These are phyloP conservation scores for Talaromyces trachyspermus DNA, from an alignment of 495 filamentous ascomycete species.

Conservation along the genomic window DNA sequence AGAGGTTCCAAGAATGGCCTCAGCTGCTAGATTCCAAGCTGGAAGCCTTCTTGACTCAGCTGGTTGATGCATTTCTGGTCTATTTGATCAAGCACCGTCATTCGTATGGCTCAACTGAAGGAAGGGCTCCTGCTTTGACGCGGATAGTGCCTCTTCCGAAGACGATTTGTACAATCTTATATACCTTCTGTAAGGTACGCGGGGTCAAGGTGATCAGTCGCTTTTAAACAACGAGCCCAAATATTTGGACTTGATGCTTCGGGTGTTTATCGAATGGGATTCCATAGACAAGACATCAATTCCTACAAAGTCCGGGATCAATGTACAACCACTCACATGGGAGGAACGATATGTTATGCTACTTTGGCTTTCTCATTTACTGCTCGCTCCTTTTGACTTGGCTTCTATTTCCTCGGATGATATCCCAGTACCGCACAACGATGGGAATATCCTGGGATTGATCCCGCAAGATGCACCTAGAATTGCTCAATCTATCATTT, in stretches of 20 bases:
- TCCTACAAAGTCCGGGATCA: conserved; percentile 8
- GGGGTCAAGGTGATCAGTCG: conserved; percentile 86
- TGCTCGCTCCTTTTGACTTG: conserved; percentile 90
- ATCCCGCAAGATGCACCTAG: conserved; percentile 48
- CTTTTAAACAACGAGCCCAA: conserved; percentile 85
- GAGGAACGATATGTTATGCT: conserved; percentile 83
- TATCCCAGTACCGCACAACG: conserved; percentile 25
- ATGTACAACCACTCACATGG: conserved; percentile 52
- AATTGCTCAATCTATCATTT: conserved; percentile 62
- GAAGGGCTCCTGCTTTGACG: conserved; percentile 16
- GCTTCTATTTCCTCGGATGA: conserved; percentile 66
- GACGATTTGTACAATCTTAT: conserved; percentile 71
- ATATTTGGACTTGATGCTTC: conserved; percentile 70
- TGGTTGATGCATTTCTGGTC: conserved; percentile 67
- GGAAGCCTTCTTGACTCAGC: conserved; percentile 58
- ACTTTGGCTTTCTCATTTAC: conserved; percentile 86
- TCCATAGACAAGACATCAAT: conserved; percentile 7
- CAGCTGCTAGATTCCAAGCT: conserved; percentile 92
- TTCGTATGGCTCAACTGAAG: conserved; percentile 27
- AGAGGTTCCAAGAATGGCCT: conserved; percentile 91
- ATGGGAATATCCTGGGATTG: conserved; percentile 14
- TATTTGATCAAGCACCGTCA: conserved; percentile 43
- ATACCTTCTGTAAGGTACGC: conserved; percentile 89
- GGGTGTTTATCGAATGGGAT: conserved; percentile 53
- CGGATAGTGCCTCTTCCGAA: conserved; percentile 49